phyloP scores from a whole-genome alignment of 2,329 filamentous ascomycete genomes.

The Cucurbitaria berberidis region DNA sequence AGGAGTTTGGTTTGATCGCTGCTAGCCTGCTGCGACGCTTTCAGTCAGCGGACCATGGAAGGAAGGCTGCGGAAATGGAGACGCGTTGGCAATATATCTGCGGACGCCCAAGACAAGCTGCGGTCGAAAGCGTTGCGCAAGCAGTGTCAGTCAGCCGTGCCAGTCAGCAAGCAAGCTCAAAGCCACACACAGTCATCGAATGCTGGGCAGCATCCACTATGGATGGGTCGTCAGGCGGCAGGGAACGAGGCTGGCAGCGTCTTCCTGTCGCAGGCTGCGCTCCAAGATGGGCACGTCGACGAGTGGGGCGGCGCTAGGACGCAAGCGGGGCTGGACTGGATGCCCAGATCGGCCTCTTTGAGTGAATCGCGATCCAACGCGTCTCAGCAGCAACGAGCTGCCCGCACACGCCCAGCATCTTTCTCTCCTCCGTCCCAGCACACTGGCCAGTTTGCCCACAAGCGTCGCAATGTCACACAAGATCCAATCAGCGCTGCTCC shows the following conservation, averaged over 20 bases:
- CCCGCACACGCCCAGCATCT: slow-evolving; percentile 5
- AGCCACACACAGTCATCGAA: slow-evolving; percentile 7
- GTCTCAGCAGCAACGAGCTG: slow-evolving; percentile 2
- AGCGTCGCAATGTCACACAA: slow-evolving; percentile 4
- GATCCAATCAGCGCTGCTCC: slow-evolving; percentile 16
- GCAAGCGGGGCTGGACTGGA: not conserved
- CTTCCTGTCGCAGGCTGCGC: not conserved
- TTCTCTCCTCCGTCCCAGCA: slow-evolving; percentile 5
- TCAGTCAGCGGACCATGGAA: not conserved
- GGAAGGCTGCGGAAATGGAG: not conserved
- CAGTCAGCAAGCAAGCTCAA: too few relatives aligned
- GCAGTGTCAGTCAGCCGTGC: too few relatives aligned
- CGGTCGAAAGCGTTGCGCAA: not conserved
- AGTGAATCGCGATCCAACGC: slow-evolving; percentile 5
- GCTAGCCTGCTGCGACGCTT: not conserved
- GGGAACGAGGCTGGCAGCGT: not conserved
- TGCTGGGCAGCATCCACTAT: not conserved
- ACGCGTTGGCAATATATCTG: not conserved
- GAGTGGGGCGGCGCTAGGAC: not conserved
- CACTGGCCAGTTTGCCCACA: slow-evolving; percentile 1
- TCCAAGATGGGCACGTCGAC: not conserved
- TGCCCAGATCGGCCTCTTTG: slow-evolving; percentile 7
- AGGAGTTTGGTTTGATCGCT: slow-evolving; percentile 1
- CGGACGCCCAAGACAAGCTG: not conserved
- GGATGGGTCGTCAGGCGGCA: not conserved